phyloP scores from a whole-genome alignment of 2,329 filamentous ascomycete species.

The Monilinia vaccinii-corymbosi region DNA sequence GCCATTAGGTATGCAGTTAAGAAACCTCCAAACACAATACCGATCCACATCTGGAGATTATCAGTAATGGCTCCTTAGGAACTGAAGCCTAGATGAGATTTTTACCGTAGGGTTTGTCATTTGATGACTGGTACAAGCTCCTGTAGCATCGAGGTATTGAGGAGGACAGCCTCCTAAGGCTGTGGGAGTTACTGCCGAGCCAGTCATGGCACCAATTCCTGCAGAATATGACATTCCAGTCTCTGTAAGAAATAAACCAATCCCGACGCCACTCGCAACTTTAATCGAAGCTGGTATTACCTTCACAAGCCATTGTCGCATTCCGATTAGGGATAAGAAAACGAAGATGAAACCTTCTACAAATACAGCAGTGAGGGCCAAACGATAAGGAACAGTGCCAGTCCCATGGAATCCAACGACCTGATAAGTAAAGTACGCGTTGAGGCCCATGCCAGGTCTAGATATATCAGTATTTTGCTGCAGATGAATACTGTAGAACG shows the following conservation, averaged over 20 bases:
- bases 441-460: conserved; percentile 59
- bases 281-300: conserved; percentile 57
- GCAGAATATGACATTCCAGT: conserved; percentile 61
- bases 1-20: conserved; percentile 74
- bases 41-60: conserved; percentile 63
- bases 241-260: conserved; percentile 54
- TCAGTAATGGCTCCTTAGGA: background rate
- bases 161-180: conserved; percentile 65
- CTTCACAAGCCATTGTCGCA: conserved; percentile 64
- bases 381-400: conserved; percentile 47
- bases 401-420: conserved; percentile 52
- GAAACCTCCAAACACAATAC: conserved; percentile 71
- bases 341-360: conserved; percentile 57
- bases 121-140: conserved; percentile 48
- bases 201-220: conserved; percentile 75
- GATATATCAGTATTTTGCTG: conserved; percentile 1
- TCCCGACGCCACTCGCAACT: conserved; percentile 55
- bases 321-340: conserved; percentile 54
- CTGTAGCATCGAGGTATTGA: conserved; percentile 41
- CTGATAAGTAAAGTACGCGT: conserved; percentile 60
- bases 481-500: background rate
- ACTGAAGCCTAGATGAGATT: background rate
- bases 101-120: conserved; percentile 67
- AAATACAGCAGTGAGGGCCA: conserved; percentile 56
- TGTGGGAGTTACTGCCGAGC: conserved; percentile 58